A percentile compares a stretch with the other conserved stretches of the same genome.
Evolutionary conservation across 2,329 filamentous ascomycete genomes (phyloP).

Genomic region (Arthrobotrys megalospora): DNA sequence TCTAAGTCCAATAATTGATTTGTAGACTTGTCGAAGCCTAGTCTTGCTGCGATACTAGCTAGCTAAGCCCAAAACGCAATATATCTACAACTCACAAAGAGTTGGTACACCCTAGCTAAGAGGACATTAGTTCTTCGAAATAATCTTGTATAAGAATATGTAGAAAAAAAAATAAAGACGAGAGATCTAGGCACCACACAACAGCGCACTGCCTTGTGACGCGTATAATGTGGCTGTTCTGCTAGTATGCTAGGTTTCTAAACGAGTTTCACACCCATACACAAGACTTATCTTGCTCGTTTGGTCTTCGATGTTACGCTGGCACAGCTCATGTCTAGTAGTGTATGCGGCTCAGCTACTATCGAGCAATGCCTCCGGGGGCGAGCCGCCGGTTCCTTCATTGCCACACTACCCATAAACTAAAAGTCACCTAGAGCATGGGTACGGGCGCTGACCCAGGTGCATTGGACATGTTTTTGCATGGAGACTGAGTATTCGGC

Average conservation of each 20-base stretch:
- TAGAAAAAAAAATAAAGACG: not conserved
- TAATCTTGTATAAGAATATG: not conserved
- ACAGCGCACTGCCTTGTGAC: not conserved
- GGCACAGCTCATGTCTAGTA: slow-evolving; percentile 1
- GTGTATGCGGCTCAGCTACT: not conserved
- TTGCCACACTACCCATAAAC: not conserved
- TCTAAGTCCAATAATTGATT: too few relatives aligned
- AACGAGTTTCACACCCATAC: slow-evolving; percentile 8
- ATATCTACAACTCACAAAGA: not conserved
- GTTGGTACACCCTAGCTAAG: not conserved
- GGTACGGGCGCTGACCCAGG: not conserved
- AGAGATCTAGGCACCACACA: not conserved
- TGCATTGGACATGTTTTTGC: not conserved
- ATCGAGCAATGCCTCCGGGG: slow-evolving; percentile 20
- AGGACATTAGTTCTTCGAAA: too few relatives aligned
- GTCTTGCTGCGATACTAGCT: too few relatives aligned
- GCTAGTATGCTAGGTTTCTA: not conserved
- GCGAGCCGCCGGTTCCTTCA: not conserved
- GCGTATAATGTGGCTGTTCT: not conserved
- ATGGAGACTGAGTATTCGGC: not conserved
- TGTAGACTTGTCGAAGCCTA: too few relatives aligned
- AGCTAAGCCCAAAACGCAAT: not conserved
- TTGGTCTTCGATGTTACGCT: slow-evolving; percentile 8
- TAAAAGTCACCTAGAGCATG: not conserved
- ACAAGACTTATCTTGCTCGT: not conserved